Evolutionary conservation across 768 basidiomycete genomes (phyloP).

Genomic region (Pleurotus tuoliensis): DNA sequence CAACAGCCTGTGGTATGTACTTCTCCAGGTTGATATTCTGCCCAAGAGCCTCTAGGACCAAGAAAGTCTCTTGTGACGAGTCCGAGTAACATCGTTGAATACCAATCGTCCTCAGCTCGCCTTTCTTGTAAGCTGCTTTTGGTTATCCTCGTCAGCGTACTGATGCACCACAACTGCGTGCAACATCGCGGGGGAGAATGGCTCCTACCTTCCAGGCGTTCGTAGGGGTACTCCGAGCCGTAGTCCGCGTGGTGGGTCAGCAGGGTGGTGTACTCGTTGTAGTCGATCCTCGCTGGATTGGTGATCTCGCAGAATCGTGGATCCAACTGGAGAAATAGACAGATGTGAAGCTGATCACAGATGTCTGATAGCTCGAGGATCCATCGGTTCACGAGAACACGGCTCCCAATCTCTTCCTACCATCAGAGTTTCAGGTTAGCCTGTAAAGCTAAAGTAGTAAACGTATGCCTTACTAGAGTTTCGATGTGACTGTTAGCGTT

Average conservation of each 20-base stretch:
- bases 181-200: background rate
- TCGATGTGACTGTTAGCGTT: background rate
- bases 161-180: background rate
- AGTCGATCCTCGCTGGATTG: background rate
- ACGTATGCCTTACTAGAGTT: background rate
- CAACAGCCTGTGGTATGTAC: conserved; percentile 1
- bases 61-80: background rate
- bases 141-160: background rate
- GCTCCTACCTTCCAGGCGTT: background rate
- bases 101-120: background rate
- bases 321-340: background rate
- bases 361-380: conserved; percentile 4
- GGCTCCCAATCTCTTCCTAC: conserved; percentile 4
- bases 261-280: background rate
- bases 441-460: too few species aligned
- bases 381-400: conserved; percentile 5
- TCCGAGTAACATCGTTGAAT: conserved; percentile 1
- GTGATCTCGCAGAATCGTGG: background rate
- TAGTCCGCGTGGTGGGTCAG: conserved; percentile 2
- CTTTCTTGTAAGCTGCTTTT: conserved; percentile 3
- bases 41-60: background rate
- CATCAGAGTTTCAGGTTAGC: background rate
- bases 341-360: background rate
- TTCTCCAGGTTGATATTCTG: background rate
- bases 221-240: background rate